Conservation (phyloP, 2,329 filamentous ascomycete species). For the Neopestalotiopsis sp. region DNA sequence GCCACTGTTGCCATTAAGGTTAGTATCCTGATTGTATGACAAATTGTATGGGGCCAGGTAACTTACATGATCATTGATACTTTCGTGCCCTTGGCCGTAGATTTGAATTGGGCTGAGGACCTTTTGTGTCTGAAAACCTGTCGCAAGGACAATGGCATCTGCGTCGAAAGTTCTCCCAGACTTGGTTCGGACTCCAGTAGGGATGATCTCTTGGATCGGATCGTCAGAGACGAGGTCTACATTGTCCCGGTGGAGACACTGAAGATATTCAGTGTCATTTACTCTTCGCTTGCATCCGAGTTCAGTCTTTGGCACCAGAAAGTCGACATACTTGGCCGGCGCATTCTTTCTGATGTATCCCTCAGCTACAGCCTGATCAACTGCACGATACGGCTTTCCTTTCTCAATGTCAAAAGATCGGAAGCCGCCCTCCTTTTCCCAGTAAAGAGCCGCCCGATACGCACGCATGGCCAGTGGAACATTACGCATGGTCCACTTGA, state of each 20-base stretch:
- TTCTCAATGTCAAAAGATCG: no score
- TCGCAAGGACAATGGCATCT: background rate
- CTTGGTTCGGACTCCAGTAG: background rate
- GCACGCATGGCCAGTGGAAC: slow-evolving; percentile 50
- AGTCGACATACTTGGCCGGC: slow-evolving; percentile 52
- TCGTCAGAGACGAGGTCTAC: slow-evolving; percentile 2
- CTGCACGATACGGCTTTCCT: no score
- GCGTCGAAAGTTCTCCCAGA: background rate
- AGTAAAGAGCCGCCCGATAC: slow-evolving; percentile 48
- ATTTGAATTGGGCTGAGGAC: background rate
- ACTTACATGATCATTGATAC: no score
- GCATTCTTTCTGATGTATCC: slow-evolving; percentile 48
- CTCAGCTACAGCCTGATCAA: slow-evolving; percentile 23
- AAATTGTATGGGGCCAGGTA: no score
- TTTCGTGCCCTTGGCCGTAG: slow-evolving; percentile 40
- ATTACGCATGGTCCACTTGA: slow-evolving; percentile 47
- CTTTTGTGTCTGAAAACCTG: slow-evolving; percentile 22
- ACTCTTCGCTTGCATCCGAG: slow-evolving; percentile 50
- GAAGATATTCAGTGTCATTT: slow-evolving; percentile 52
- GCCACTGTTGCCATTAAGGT: no score
- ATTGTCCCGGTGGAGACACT: slow-evolving; percentile 49
- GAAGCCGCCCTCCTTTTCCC: slow-evolving; percentile 36
- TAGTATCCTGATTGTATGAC: no score
- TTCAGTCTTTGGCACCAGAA: slow-evolving; percentile 2
- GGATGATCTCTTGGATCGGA: background rate